Base-by-base conservation (phyloP, 148 eudicot species). In the Limonium bicolor region DNA sequence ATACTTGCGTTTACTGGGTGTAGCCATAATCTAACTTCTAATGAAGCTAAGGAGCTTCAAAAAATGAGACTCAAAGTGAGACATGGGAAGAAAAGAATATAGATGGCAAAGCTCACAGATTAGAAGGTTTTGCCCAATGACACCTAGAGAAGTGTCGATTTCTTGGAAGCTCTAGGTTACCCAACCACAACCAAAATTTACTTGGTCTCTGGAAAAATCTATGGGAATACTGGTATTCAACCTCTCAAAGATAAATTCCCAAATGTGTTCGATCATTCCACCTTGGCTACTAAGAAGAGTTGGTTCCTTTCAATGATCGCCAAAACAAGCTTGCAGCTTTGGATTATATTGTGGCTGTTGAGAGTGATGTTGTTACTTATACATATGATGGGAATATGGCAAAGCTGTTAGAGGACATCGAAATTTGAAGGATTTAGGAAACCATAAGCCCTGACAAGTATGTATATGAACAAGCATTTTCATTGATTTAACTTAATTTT, bases 1-100 rank as follows among this genome's bases (percentile, higher is more conserved):
- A 83, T 83, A 73, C 80, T 83, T 2, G 80, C 94, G n/a, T 83
- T 83, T 67, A 83, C 84, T 0, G 94, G 81, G 18, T 83, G 94
- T 54, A 78, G 63, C 48, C 87, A 78, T 50, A 76, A 79, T 29
- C 59, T 78, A 0, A 67, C 73, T 0, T 29, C 42, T 5, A 20
- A 22, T 3, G 87, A 83, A 56, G 57, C 60, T 0, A 54, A 57
- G 28, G 78, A 72, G 38, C 94, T 83, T 29, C 72, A 67, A 1
- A 16, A 2, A 0, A 65, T 78, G 80, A 64, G 94, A 45, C 71
- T 63, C 32, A 40, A 14, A 12, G 71, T 68, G 1, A 36, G 70
- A 41, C 87, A 76, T 48, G 78, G 94, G 94, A 83, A 72, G 48
- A 75, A 62, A 83, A 83, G 36, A 63, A 66, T 20, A 83, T 78